Conservation (phyloP, 2,329 filamentous ascomycete genomes). For the Fusarium phyllophilum region DNA sequence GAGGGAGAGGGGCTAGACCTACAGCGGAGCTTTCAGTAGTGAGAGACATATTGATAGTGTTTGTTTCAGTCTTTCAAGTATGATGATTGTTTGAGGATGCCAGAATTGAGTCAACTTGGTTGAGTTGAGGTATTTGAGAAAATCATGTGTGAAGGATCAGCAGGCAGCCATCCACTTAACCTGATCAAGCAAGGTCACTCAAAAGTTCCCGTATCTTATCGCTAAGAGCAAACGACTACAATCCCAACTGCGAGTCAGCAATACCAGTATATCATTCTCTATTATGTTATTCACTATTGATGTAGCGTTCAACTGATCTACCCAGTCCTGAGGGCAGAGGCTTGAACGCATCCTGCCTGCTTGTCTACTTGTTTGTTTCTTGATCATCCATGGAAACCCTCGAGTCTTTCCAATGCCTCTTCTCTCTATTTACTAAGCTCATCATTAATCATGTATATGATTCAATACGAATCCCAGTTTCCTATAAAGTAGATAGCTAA, state of each 20-base stretch:
- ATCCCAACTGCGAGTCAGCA: background rate
- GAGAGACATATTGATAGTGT: background rate
- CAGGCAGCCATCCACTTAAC: constrained; percentile 13
- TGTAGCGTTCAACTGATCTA: background rate
- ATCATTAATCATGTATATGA: background rate
- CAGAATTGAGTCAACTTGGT: background rate
- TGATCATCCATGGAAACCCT: too few species aligned
- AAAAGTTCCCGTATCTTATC: constrained; percentile 8
- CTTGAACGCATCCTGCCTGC: background rate
- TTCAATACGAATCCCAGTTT: too few species aligned
- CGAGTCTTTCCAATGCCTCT: background rate
- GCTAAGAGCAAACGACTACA: background rate
- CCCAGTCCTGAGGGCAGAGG: background rate
- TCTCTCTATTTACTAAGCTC: background rate
- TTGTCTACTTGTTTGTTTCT: background rate
- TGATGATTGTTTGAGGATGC: background rate
- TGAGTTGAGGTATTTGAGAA: background rate
- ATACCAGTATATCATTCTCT: background rate
- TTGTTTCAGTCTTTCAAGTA: background rate
- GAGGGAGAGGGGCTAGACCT: constrained; percentile 23
- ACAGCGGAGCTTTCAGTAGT: constrained; percentile 3
- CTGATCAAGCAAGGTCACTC: constrained; percentile 9
- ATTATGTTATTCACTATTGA: too few species aligned
- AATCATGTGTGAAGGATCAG: background rate
- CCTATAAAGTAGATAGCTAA: too few species aligned